phyloP scores from a whole-genome alignment of 1,284 basidiomycete species.

The Leccinum proliferum region DNA sequence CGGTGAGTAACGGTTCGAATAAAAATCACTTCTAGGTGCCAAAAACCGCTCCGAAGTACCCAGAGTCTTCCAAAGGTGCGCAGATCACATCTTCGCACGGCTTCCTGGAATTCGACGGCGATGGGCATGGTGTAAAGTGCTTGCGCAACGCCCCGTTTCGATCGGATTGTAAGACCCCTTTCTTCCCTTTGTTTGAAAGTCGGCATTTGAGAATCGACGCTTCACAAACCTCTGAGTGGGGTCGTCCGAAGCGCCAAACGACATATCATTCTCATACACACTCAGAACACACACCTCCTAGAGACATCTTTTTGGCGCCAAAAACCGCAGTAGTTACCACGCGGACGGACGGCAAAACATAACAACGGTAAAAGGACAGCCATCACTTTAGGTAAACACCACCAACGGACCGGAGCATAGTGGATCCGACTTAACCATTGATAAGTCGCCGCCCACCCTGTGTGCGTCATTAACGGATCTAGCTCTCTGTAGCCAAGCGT shows the following conservation, averaged over 20 bases:
- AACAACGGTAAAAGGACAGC: not conserved
- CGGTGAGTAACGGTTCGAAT: not conserved
- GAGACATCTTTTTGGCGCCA: not conserved
- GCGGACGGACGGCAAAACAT: no score
- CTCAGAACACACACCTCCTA: not conserved
- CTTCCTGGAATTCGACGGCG: not conserved
- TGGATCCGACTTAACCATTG: not conserved
- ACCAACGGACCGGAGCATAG: not conserved
- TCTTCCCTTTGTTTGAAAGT: no score
- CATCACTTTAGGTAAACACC: not conserved
- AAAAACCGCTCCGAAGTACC: not conserved
- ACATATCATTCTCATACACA: not conserved
- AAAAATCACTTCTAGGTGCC: not conserved
- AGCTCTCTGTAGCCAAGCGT: not conserved
- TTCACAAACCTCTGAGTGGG: not conserved
- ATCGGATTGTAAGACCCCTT: not conserved
- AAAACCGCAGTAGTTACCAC: not conserved
- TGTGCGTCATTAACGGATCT: not conserved
- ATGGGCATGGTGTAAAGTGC: not conserved
- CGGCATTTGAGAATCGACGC: not conserved
- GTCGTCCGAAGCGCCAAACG: not conserved
- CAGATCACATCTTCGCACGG: not conserved
- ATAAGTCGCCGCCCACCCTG: not conserved
- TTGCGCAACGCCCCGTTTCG: not conserved
- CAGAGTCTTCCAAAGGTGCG: not conserved